Conservation (phyloP, 2,329 filamentous ascomycete genomes). For the Chaetomium sp. region DNA sequence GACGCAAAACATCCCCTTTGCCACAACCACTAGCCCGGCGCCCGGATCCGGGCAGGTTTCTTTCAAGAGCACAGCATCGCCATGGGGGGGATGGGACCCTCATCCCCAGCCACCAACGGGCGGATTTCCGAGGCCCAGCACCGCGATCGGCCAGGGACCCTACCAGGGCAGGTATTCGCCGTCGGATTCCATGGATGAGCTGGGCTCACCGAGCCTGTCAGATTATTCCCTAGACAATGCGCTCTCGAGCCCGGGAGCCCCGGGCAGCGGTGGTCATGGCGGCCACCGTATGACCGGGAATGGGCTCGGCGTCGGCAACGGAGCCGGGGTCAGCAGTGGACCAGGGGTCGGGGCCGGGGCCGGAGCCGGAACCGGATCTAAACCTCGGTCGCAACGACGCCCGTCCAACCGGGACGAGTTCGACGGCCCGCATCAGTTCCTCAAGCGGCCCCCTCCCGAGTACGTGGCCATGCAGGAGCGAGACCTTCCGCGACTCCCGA, state of each 20-base stretch:
- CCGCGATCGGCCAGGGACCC: constrained; percentile 30
- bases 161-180: constrained; percentile 47
- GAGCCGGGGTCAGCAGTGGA: background rate
- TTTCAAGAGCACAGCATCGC: constrained; percentile 1
- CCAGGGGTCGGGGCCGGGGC: background rate
- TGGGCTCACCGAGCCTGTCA: constrained; percentile 52
- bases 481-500: constrained; percentile 74
- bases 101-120: background rate
- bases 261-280: constrained; percentile 29
- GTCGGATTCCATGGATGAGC: constrained; percentile 52
- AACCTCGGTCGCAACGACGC: constrained; percentile 54
- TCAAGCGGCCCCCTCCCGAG: constrained; percentile 64
- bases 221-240: constrained; percentile 53
- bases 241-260: constrained; percentile 27
- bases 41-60: constrained; percentile 6
- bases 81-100: constrained; percentile 12
- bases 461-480: constrained; percentile 71
- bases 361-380: constrained; percentile 28
- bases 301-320: background rate
- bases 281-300: constrained; percentile 33
- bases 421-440: constrained; percentile 77
- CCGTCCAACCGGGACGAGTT: constrained; percentile 83
- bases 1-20: constrained; percentile 26
- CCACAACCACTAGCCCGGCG: constrained; percentile 5
- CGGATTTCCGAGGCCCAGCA: too few species aligned